phyloP scores from a whole-genome alignment of 2,329 filamentous ascomycete genomes.

The Penicillium sumatraense region DNA sequence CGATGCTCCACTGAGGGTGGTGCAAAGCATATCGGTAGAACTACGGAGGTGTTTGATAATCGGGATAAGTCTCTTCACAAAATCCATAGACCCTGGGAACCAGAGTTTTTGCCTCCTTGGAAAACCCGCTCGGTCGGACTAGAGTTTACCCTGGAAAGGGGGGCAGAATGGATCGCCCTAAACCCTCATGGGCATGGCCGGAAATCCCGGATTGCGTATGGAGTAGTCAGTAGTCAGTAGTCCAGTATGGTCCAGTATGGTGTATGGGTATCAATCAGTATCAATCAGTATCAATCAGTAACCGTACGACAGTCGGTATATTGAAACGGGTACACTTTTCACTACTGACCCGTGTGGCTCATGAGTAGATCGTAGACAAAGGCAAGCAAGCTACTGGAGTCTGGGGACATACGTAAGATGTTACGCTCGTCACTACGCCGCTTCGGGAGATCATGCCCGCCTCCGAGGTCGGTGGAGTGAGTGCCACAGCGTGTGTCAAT shows the following conservation, averaged over 20 bases:
- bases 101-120: not conserved
- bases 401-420: constrained; percentile 31
- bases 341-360: not conserved
- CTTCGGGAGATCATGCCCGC: constrained; percentile 22
- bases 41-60: constrained; percentile 16
- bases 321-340: not conserved
- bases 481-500: not conserved
- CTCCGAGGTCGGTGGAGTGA: constrained; percentile 17
- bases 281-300: not conserved
- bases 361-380: not conserved
- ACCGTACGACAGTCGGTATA: not conserved
- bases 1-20: constrained; percentile 17
- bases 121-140: constrained; percentile 12
- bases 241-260: no score
- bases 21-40: constrained; percentile 24
- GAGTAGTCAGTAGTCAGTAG: no score
- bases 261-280: no score
- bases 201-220: not conserved
- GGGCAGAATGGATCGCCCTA: not conserved
- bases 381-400: constrained; percentile 7
- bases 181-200: not conserved
- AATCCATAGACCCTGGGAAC: constrained; percentile 16
- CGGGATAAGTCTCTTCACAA: not conserved
- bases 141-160: constrained; percentile 6
- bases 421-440: constrained; percentile 17